Evolutionary conservation across 1,139 yeast species (phyloP), one percentile per base, ranked within the genome.

Genomic region (Scheffersomyces lignicola): DNA sequence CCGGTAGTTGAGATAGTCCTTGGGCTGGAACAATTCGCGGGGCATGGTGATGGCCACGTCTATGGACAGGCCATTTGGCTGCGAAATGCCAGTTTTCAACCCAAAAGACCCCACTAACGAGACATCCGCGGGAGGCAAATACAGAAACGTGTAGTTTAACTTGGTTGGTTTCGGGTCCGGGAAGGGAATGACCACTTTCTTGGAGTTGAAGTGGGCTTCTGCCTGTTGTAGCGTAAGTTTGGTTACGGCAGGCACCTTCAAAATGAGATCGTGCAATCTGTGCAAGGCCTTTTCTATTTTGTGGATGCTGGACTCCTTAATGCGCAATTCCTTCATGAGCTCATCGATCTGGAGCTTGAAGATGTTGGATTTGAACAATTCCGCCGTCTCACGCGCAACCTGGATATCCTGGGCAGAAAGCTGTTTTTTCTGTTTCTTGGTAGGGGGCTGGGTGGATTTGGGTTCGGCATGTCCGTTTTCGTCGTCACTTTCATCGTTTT

Each of bases 261-360:
- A 78, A 24, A 92, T 76, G 25, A 80, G 56, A 40, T 80, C 89
- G 48, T 89, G 84, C 24, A 92, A 58, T 51, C 82, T 76, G 55
- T 85, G 95, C 33, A 92, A 69, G 32, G 83, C 83, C 47, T 82
- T 84, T 53, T 89, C 96, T 35, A 89, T 78, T 36, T 72, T 69
- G 35, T 76, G 60, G 28, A 83, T 75, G 51, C 83, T 81, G 17
- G 76, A 62, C 15, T 86, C 94, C 50, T 85, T 85, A 30, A 89
- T 61, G 47, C 78, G 78, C 30, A 90, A 76, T 57, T 89, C 97
- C 45, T 78, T 77, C 52, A 92, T 66, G 28, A 92, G 69, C 55
- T 90, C 97, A 58, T 90, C 98, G 37, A 90, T 89, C 62, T 92
- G 96, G 39, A 92, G 66, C 59, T 92, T 92, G 77, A 92, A 90